Conservation (phyloP, 169 alveolate species). For the Eimeria necatrix region DNA sequence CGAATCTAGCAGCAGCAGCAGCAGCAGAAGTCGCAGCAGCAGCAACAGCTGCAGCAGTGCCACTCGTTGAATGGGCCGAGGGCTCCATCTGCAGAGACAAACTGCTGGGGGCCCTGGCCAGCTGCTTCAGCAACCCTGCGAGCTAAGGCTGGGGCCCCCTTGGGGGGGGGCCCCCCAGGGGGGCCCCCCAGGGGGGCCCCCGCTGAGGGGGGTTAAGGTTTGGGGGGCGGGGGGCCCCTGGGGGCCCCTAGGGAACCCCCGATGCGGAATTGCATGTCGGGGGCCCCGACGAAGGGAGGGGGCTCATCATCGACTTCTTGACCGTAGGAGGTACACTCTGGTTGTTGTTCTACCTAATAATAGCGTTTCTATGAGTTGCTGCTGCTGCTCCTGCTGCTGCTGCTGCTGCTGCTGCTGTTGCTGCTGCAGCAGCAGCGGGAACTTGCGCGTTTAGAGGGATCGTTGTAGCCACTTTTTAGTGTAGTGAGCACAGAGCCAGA, state of each 20-base stretch:
- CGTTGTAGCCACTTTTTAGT: too few relatives aligned
- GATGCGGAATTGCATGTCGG: conserved; percentile 53
- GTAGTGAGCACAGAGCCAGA: too few relatives aligned
- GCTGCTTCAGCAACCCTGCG: too few relatives aligned
- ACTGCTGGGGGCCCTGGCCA: too few relatives aligned
- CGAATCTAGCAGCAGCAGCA: conserved; percentile 35
- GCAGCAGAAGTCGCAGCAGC: background rate
- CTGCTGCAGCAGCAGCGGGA: background rate
- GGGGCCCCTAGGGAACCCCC: conserved; percentile 41
- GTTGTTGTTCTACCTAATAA: background rate
- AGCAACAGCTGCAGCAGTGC: conserved; percentile 20
- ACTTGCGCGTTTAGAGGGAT: background rate
- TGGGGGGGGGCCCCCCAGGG: background rate
- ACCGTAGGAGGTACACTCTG: conserved; percentile 35
- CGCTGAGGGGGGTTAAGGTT: background rate
- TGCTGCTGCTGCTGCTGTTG: background rate
- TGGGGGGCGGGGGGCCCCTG: background rate
- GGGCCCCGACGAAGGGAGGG: conserved; percentile 26
- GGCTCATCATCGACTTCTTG: conserved; percentile 53
- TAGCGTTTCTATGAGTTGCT: background rate
- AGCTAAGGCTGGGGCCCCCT: too few relatives aligned
- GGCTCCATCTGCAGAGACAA: background rate
- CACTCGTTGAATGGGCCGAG: background rate
- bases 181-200: background rate
- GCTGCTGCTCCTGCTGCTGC: background rate